phyloP scores from a whole-genome alignment of 2,329 filamentous ascomycete genomes.

The Colletotrichum chlorophyti region DNA sequence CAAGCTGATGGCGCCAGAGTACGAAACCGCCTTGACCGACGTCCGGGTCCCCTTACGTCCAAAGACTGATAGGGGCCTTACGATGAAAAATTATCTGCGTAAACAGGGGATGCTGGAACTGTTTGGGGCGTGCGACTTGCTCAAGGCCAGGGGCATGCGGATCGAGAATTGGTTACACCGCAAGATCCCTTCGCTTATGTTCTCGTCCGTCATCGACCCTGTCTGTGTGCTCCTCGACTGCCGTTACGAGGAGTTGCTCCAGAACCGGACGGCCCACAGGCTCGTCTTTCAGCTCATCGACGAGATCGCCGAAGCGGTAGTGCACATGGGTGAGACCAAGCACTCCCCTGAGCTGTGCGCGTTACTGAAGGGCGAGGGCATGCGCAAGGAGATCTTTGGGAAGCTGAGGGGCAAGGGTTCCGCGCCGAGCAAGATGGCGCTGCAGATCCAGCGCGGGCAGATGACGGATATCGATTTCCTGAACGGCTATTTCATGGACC shows the following conservation, averaged over 20 bases:
- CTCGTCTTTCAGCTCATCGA: conserved; percentile 75
- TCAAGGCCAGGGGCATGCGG: conserved; percentile 65
- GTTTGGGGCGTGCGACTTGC: conserved; percentile 65
- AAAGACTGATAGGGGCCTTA: conserved; percentile 3
- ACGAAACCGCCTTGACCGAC: conserved; percentile 41
- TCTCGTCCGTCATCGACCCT: conserved; percentile 80
- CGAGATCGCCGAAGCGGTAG: conserved; percentile 78
- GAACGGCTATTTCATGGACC: conserved; percentile 84
- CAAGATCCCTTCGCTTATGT: conserved; percentile 81
- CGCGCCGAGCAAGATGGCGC: conserved; percentile 68
- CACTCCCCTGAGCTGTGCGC: conserved; percentile 62
- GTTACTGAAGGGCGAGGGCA: conserved; percentile 63
- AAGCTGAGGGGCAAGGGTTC: conserved; percentile 63
- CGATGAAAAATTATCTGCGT: conserved; percentile 34
- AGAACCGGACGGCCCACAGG: conserved; percentile 69
- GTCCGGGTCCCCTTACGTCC: conserved; percentile 28
- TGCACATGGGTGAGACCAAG: conserved; percentile 75
- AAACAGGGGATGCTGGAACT: conserved; percentile 66
- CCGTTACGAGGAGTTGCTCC: conserved; percentile 73
- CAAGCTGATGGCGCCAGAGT: conserved; percentile 41
- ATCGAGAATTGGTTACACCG: conserved; percentile 69
- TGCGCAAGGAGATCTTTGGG: conserved; percentile 67
- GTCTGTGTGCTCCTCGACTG: conserved; percentile 81
- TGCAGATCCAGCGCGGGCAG: conserved; percentile 65
- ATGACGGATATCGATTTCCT: conserved; percentile 82